These are phyloP conservation scores for Flueggea neowawraea DNA, from an alignment of 441 rosid species.

Conservation along the genomic window DNA sequence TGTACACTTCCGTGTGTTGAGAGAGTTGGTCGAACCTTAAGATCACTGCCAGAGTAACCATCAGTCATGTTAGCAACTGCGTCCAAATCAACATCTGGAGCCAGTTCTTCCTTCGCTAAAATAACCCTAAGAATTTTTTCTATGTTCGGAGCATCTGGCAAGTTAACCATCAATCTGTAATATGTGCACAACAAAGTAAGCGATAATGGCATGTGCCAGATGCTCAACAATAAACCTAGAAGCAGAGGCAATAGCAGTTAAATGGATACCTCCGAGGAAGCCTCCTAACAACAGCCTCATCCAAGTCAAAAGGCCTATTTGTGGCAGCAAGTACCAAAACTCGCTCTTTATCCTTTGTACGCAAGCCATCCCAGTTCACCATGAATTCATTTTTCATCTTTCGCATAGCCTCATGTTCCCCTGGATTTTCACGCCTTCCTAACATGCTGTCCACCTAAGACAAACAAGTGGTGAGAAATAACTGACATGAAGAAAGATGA, in stretches of 20 bases:
- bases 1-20: neutral
- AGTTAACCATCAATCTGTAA: conserved; percentile 95
- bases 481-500: neutral
- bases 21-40: conserved; percentile 50
- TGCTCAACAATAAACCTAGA: neutral
- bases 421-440: conserved; percentile 98
- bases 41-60: conserved; percentile 98
- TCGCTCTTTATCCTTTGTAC: conserved; percentile 95
- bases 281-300: conserved; percentile 99
- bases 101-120: conserved; percentile 86
- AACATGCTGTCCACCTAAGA: conserved; percentile 98
- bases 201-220: conserved; percentile 1
- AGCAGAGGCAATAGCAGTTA: neutral
- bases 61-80: conserved; percentile 90
- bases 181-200: conserved; percentile 6
- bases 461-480: neutral
- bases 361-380: conserved; percentile 99
- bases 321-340: conserved; percentile 98
- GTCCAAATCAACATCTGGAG: conserved; percentile 68
- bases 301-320: conserved; percentile 97
- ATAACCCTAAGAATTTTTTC: conserved; percentile 79
- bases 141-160: conserved; percentile 89
- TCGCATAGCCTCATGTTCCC: conserved; percentile 99
- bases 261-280: conserved; percentile 79
- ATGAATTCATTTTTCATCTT: conserved; percentile 99